A percentile compares a stretch with the other conserved stretches of the same genome.
Evolutionary conservation across 208 protist species (phyloP).

Genomic region (Leishmania tarentolae): DNA sequence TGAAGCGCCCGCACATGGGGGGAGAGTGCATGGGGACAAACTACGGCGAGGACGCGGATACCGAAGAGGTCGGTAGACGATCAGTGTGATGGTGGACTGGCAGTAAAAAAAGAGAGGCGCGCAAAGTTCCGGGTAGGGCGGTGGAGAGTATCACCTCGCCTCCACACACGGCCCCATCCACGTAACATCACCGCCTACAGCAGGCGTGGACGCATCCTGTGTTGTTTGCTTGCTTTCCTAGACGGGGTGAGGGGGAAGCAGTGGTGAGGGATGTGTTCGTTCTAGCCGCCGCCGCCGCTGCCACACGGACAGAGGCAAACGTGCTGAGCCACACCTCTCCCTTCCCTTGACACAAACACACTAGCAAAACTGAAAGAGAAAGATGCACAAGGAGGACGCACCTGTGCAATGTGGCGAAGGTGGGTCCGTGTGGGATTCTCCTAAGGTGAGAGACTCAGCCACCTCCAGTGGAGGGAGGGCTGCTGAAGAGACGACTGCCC

Average conservation of each 20-base stretch:
- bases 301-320: neutral
- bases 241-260: neutral
- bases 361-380: neutral
- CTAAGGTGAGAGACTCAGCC: neutral
- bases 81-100: neutral
- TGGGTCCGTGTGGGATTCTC: neutral
- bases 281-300: neutral
- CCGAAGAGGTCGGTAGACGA: neutral
- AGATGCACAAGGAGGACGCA: neutral
- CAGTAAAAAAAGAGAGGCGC: neutral
- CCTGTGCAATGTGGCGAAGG: neutral
- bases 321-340: neutral
- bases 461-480: neutral
- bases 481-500: slow-evolving; percentile 19
- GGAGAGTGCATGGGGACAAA: neutral
- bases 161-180: neutral
- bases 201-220: neutral
- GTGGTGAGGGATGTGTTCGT: neutral
- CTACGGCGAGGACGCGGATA: neutral
- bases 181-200: neutral
- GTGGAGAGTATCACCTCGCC: neutral
- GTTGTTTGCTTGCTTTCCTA: neutral
- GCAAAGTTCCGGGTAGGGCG: neutral
- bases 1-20: neutral
- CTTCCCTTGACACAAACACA: neutral